Percentiles rank a stretch among this genome's conserved stretches.
phyloP scores from a whole-genome alignment of 805 yeast genomes.

The Isabelozyma gotoi region DNA sequence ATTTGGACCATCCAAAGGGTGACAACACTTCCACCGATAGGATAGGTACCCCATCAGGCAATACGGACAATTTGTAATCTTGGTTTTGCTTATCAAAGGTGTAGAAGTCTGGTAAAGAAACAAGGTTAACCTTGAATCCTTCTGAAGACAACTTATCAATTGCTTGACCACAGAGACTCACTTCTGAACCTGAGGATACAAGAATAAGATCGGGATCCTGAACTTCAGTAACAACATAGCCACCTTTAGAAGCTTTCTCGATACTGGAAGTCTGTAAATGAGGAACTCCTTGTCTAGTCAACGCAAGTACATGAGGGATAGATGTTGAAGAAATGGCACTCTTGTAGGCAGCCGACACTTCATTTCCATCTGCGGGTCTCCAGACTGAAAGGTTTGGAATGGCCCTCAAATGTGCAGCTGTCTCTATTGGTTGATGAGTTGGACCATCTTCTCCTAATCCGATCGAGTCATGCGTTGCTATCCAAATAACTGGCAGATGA shows the following conservation, averaged over 20 bases:
- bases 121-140: slow-evolving; percentile 71
- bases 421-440: slow-evolving; percentile 81
- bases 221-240: slow-evolving; percentile 56
- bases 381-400: slow-evolving; percentile 70
- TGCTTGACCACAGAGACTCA: slow-evolving; percentile 69
- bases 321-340: slow-evolving; percentile 52
- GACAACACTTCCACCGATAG: slow-evolving; percentile 85
- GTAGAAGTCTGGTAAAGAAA: slow-evolving; percentile 83
- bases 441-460: slow-evolving; percentile 85
- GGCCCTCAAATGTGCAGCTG: slow-evolving; percentile 75
- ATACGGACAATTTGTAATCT: slow-evolving; percentile 73
- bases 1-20: slow-evolving; percentile 82
- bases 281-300: slow-evolving; percentile 76
- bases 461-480: slow-evolving; percentile 78
- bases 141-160: slow-evolving; percentile 59
- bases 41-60: slow-evolving; percentile 88
- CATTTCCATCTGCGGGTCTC: slow-evolving; percentile 87
- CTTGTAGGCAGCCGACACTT: slow-evolving; percentile 70
- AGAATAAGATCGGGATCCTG: slow-evolving; percentile 57
- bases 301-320: slow-evolving; percentile 67
- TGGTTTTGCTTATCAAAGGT: slow-evolving; percentile 75
- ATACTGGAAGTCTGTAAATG: slow-evolving; percentile 83
- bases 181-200: slow-evolving; percentile 89
- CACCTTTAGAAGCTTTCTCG: slow-evolving; percentile 89
- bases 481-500: slow-evolving; percentile 73